Percentiles rank a stretch among this genome's conserved stretches.
Evolutionary conservation across 306 rosid species (phyloP).

Genomic region (Gynostemma pentaphyllum): DNA sequence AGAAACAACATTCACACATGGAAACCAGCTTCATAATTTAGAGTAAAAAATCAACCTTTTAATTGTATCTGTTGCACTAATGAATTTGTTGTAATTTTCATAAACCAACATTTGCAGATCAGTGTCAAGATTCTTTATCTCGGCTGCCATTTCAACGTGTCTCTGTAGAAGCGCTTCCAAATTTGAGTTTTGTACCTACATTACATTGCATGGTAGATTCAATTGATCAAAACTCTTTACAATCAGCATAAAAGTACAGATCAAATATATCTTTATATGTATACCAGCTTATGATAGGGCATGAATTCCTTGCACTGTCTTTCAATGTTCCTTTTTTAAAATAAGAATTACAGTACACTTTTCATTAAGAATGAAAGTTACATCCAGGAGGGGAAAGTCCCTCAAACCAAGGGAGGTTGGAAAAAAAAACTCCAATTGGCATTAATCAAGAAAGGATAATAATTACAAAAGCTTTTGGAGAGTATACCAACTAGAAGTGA

Average conservation of each 20-base stretch:
- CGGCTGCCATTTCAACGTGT: slow-evolving; percentile 87
- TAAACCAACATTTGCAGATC: slow-evolving; percentile 90
- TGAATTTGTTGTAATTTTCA: slow-evolving; percentile 86
- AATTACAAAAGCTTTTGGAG: too few relatives aligned
- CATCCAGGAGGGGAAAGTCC: too few relatives aligned
- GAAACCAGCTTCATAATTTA: background rate
- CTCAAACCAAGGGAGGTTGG: too few relatives aligned
- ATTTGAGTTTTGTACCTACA: slow-evolving; percentile 51
- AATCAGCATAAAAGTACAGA: background rate
- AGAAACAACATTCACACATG: background rate
- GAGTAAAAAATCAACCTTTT: slow-evolving; percentile 35
- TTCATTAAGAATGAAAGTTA: background rate
- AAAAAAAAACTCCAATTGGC: too few relatives aligned
- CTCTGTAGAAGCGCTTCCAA: slow-evolving; percentile 76
- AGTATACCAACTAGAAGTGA: too few relatives aligned
- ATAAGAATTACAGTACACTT: too few relatives aligned
- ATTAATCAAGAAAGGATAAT: too few relatives aligned
- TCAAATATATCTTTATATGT: too few relatives aligned
- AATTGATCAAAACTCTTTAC: background rate
- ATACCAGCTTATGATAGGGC: background rate
- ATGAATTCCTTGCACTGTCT: background rate
- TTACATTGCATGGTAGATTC: slow-evolving; percentile 1
- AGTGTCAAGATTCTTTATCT: slow-evolving; percentile 96
- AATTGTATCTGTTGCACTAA: slow-evolving; percentile 83
- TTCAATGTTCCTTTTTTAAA: too few relatives aligned